Percentiles rank a stretch among this genome's conserved stretches.
Evolutionary conservation across 345 rosid species (phyloP).

Genomic region (Aethionema arabicum): DNA sequence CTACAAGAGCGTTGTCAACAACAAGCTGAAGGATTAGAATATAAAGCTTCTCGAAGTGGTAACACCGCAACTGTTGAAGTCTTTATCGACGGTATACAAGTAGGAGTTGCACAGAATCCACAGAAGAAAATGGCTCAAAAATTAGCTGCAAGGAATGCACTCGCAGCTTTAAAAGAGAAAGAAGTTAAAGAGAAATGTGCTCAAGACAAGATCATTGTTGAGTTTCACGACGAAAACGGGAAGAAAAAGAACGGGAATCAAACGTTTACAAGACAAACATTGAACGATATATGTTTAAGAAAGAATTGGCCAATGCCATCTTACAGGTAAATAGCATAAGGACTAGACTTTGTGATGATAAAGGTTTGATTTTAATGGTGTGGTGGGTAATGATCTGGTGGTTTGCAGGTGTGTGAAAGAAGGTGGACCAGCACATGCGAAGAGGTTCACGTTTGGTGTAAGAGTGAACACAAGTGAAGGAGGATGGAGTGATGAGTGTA

Average conservation of each 20-base stretch:
- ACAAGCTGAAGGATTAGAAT: constrained; percentile 96
- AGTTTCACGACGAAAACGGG: constrained; percentile 46
- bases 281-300: constrained; percentile 91
- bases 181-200: constrained; percentile 55
- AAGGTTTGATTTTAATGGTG: background rate
- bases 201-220: constrained; percentile 51
- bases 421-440: constrained; percentile 98
- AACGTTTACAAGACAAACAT: constrained; percentile 87
- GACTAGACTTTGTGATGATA: background rate
- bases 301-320: constrained; percentile 97
- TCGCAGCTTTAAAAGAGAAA: constrained; percentile 76
- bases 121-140: constrained; percentile 99
- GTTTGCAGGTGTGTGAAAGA: constrained; percentile 72
- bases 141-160: constrained; percentile 96
- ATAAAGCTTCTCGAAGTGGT: constrained; percentile 80
- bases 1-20: constrained; percentile 99
- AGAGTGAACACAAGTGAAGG: constrained; percentile 74
- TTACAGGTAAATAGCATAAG: constrained; percentile 51
- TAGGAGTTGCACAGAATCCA: constrained; percentile 90
- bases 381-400: background rate
- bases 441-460: constrained; percentile 83
- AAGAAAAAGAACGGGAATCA: constrained; percentile 80
- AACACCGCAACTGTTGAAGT: constrained; percentile 96
- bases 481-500: constrained; percentile 94
- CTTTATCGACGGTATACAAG: constrained; percentile 82